Conservation (phyloP, 768 basidiomycete genomes). For the Leccinum pellstonianum region DNA sequence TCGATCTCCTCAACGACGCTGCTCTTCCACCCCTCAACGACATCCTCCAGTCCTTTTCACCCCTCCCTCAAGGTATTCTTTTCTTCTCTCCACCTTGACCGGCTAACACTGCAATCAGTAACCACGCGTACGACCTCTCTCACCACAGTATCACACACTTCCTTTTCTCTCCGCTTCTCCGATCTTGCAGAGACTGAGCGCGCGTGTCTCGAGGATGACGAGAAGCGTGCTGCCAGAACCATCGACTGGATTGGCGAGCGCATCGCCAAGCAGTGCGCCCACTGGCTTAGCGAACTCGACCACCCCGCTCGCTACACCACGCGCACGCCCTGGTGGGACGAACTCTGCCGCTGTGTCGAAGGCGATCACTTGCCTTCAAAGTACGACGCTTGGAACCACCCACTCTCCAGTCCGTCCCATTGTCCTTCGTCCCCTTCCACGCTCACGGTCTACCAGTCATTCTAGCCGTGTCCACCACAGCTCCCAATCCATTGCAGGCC, state of each 20-base stretch:
- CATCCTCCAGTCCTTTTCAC: conserved; percentile 82
- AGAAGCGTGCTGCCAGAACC: conserved; percentile 72
- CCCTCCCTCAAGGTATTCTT: conserved; percentile 69
- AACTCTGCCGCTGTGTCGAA: conserved; percentile 71
- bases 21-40: conserved; percentile 68
- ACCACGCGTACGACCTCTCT: conserved; percentile 76
- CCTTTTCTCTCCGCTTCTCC: conserved; percentile 78
- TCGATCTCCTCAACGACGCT: conserved; percentile 53
- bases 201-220: conserved; percentile 77
- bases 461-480: conserved; percentile 76
- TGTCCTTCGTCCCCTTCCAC: conserved; percentile 9
- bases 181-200: conserved; percentile 68
- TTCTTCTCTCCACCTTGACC: not conserved
- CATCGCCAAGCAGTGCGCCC: conserved; percentile 56
- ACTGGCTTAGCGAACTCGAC: conserved; percentile 73
- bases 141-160: conserved; percentile 64
- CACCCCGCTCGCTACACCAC: conserved; percentile 39
- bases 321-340: conserved; percentile 86
- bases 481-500: conserved; percentile 78
- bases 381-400: conserved; percentile 85
- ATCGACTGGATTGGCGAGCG: conserved; percentile 85
- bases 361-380: conserved; percentile 73
- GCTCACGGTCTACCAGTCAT: conserved; percentile 53
- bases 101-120: conserved; percentile 44
- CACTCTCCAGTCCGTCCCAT: conserved; percentile 62